Conservation (phyloP, 2,329 filamentous ascomycete genomes). For the Hansfordia pulvinata region DNA sequence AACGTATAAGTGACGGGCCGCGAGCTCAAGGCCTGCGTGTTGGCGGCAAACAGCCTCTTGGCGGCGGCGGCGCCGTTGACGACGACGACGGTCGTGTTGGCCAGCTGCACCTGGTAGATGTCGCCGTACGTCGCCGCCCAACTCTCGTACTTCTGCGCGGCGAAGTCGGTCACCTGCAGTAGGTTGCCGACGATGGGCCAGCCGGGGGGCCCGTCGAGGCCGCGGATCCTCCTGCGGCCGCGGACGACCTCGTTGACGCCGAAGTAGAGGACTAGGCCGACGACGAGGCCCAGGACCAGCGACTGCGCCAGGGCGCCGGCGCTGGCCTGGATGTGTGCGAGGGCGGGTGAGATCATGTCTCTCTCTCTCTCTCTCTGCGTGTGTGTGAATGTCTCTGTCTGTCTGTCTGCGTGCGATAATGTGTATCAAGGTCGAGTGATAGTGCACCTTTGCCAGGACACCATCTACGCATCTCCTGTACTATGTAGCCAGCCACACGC, state of each 20-base stretch:
- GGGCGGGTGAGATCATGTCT: too few relatives aligned
- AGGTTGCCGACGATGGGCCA: constrained; percentile 41
- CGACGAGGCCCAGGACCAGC: constrained; percentile 9
- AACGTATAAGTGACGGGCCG: constrained; percentile 45
- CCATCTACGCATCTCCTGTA: too few relatives aligned
- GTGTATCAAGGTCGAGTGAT: too few relatives aligned
- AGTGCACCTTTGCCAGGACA: too few relatives aligned
- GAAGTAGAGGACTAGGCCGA: constrained; percentile 24
- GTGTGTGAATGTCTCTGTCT: too few relatives aligned
- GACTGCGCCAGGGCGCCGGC: too few relatives aligned
- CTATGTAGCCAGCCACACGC: too few relatives aligned
- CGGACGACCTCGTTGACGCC: constrained; percentile 35
- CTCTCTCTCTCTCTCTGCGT: too few relatives aligned
- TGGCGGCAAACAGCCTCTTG: constrained; percentile 33
- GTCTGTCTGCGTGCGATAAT: too few relatives aligned
- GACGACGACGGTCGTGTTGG: constrained; percentile 41
- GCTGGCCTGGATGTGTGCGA: too few relatives aligned
- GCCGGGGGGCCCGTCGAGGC: constrained; percentile 32
- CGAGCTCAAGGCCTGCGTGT: constrained; percentile 38
- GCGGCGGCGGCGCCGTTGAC: constrained; percentile 39
- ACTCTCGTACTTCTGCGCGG: constrained; percentile 39
- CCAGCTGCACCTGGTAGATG: constrained; percentile 44
- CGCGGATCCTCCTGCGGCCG: constrained; percentile 25
- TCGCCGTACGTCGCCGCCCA: constrained; percentile 33
- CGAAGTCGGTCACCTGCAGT: constrained; percentile 37